phyloP scores from a whole-genome alignment of 1,139 yeast species.

The Kurtzmaniella quercitrusa region DNA sequence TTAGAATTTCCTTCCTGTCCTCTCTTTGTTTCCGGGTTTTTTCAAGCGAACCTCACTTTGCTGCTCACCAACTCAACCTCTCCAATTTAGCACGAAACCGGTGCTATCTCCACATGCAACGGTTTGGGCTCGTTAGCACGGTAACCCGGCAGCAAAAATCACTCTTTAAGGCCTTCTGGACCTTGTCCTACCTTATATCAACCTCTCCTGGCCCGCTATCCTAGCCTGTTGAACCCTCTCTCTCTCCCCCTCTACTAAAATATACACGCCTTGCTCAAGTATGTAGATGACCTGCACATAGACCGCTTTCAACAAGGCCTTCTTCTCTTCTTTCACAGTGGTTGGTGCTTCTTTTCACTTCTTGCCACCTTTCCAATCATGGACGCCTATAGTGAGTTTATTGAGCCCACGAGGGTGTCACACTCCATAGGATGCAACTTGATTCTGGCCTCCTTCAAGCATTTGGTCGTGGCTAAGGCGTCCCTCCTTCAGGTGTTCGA shows the following conservation, averaged over 20 bases:
- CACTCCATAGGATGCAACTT: constrained; percentile 62
- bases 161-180: neutral
- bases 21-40: constrained; percentile 2
- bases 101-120: neutral
- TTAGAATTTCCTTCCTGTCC: neutral
- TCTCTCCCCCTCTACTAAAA: too few species aligned
- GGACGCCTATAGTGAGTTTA: constrained; percentile 81
- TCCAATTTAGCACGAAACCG: neutral
- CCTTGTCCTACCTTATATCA: neutral
- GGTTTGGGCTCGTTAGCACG: neutral
- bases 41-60: neutral
- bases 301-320: too few species aligned
- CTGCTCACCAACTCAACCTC: neutral
- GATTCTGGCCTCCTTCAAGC: constrained; percentile 44
- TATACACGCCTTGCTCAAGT: too few species aligned
- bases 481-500: constrained; percentile 67
- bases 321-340: too few species aligned
- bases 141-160: neutral
- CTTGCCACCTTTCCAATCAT: constrained; percentile 27
- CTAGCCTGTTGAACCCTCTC: too few species aligned
- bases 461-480: constrained; percentile 69
- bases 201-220: neutral
- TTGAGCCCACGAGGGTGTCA: constrained; percentile 73
- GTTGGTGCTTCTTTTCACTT: too few species aligned
- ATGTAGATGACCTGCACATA: neutral